Conservation (phyloP, 306 rosid genomes). For the Ochetophila trinervis region DNA sequence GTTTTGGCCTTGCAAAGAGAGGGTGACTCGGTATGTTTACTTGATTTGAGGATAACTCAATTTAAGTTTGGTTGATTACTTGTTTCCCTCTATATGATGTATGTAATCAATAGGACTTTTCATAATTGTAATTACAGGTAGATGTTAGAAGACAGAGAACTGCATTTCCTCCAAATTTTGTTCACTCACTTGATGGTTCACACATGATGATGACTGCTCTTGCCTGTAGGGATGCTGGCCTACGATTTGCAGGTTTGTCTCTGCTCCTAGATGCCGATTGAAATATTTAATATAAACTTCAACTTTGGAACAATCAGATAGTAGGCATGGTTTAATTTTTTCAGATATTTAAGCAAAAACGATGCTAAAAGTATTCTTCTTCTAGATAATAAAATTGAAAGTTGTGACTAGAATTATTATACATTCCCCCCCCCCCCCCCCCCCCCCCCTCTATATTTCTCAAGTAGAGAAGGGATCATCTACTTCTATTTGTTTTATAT, state of each 20-base stretch:
- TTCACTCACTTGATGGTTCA: conserved; percentile 79
- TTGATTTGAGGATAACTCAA: not conserved
- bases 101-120: not conserved
- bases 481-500: no score
- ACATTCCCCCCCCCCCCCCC: no score
- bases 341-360: no score
- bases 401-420: no score
- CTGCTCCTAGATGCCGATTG: not conserved
- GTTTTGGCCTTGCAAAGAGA: conserved; percentile 75
- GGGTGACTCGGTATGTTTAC: conserved; percentile 49
- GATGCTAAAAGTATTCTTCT: no score
- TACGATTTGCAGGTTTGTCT: conserved; percentile 81
- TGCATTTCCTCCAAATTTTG: conserved; percentile 87
- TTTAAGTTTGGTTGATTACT: not conserved
- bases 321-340: not conserved
- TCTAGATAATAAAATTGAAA: no score
- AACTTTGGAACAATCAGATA: not conserved
- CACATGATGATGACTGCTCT: conserved; percentile 96
- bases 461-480: no score
- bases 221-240: conserved; percentile 75
- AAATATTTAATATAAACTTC: conserved; percentile 1
- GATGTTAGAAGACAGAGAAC: conserved; percentile 73
- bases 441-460: no score
- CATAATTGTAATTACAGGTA: conserved; percentile 39
- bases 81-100: conserved; percentile 16